Base-by-base conservation (phyloP, 2,329 filamentous ascomycete genomes). In the Pseudogymnoascus sp. region DNA sequence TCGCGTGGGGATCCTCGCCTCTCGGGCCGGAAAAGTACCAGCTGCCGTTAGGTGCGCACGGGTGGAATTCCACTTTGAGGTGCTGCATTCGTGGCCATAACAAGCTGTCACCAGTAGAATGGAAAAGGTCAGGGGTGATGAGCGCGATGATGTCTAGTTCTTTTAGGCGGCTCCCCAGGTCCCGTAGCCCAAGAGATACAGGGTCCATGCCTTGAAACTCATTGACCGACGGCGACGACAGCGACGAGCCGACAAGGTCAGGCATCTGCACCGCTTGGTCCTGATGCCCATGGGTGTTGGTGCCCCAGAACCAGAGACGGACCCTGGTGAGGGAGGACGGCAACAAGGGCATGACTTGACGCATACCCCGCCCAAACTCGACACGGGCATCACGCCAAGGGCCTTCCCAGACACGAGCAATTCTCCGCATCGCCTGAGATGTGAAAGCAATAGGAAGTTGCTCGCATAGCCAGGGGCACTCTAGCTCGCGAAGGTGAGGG, bases 391-490 rank as follows among this genome's bases (percentile, higher is more conserved):
- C 65, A 13, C 65, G 64, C 61, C 64, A 65, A 44, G 65, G 65
- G 21, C 66, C 66, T 61, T 63, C 66, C 66, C 64, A 66, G 29
- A 61, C 47, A 13, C 40, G 63, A 37, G 62, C 24, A 50, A 63
- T 61, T 62, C 58, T 60, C 47, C 64, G 63, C 35, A 66, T 13
- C 31, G 62, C 59, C 15, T 47, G 64, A 6, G 58, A 59, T 40
- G 44, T 60, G 33, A 62, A 66, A 24, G 66, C 63, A 39, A 64
- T 54, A n/a, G 65, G 66, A 37, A 64, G 21, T 47, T 50, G 62
- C 64, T 66, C 66, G 63, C 64, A 67, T 41, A 67, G 47, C 65
- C 66, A 67, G n/a, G 66, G 65, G 63, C 62, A 66, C 13, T 66
- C 62, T 33, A 67, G 64, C 61, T 41, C 61, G 41, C 63, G 62